Conservation (phyloP, 352 stramenopile genomes). For the Pythium plurisporium region DNA sequence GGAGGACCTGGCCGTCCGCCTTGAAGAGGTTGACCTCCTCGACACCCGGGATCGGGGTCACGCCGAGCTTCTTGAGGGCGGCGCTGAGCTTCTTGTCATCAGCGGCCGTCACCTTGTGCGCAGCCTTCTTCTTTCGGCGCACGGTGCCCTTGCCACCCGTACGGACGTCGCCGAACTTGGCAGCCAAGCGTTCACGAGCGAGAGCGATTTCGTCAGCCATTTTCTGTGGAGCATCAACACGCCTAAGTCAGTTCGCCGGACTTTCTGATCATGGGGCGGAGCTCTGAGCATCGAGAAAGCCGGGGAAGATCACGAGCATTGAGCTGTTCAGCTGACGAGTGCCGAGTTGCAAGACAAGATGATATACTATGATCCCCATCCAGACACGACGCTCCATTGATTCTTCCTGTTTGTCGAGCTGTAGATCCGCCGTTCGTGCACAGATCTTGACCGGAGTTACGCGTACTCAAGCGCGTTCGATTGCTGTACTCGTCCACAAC, state of each 20-base stretch:
- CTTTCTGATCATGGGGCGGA: background rate
- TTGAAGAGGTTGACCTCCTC: constrained; percentile 99
- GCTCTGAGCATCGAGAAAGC: background rate
- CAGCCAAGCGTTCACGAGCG: constrained; percentile 77
- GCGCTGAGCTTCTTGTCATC: constrained; percentile 98
- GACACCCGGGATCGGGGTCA: constrained; percentile 97
- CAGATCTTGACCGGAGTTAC: background rate
- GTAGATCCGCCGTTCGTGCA: background rate
- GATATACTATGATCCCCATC: too few relatives aligned
- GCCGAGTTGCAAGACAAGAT: background rate
- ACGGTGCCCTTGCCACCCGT: constrained; percentile 96
- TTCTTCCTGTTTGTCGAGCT: background rate
- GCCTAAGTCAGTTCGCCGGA: background rate
- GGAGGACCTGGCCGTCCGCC: constrained; percentile 98
- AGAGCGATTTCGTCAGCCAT: constrained; percentile 90
- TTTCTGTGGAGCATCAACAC: constrained; percentile 22
- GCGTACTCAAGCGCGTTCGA: background rate
- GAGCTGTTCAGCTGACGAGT: background rate
- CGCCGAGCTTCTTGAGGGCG: constrained; percentile 97
- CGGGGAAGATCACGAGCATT: too few relatives aligned
- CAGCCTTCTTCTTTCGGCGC: constrained; percentile 95
- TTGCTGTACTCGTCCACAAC: background rate
- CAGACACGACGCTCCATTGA: background rate
- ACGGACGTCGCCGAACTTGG: constrained; percentile 87
- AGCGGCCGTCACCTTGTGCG: constrained; percentile 88